Conservation (phyloP, 371 early-diverging fungal species). For the Basidiobolus meristosporus region DNA sequence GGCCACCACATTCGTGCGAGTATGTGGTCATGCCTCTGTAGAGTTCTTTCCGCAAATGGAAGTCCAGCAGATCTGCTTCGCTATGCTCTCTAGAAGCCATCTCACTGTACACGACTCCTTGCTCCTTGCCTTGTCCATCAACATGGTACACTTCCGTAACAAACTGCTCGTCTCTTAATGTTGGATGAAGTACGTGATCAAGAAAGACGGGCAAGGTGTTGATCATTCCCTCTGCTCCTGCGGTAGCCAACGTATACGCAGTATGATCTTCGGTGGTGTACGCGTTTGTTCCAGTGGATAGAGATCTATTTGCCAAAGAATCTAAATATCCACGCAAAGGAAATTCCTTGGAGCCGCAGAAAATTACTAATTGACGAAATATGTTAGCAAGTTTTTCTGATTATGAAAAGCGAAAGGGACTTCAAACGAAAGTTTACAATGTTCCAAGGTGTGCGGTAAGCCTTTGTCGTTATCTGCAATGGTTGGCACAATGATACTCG, state of each 20-base stretch:
- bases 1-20: conserved; percentile 50
- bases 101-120: conserved; percentile 70
- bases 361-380: conserved; percentile 22
- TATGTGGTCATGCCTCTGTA: conserved; percentile 28
- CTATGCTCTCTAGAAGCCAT: conserved; percentile 51
- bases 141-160: conserved; percentile 50
- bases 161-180: conserved; percentile 40
- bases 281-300: conserved; percentile 56
- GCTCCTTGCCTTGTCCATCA: conserved; percentile 33
- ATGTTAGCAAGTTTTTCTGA: conserved; percentile 1
- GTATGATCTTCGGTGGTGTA: conserved; percentile 43
- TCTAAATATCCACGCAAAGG: conserved; percentile 56
- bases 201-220: conserved; percentile 39
- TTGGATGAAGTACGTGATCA: conserved; percentile 54
- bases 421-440: conserved; percentile 9
- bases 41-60: conserved; percentile 17
- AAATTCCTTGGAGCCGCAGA: conserved; percentile 40
- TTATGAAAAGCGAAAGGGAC: neutral
- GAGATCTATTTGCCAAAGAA: conserved; percentile 36
- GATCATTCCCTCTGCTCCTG: conserved; percentile 27
- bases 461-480: conserved; percentile 31
- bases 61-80: conserved; percentile 30
- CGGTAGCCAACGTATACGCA: conserved; percentile 44
- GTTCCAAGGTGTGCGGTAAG: conserved; percentile 61
- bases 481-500: conserved; percentile 50